A percentile compares a stretch with the other conserved stretches of the same genome.
phyloP scores from a whole-genome alignment of 2,329 filamentous ascomycete species.

The Fusarium sp. region DNA sequence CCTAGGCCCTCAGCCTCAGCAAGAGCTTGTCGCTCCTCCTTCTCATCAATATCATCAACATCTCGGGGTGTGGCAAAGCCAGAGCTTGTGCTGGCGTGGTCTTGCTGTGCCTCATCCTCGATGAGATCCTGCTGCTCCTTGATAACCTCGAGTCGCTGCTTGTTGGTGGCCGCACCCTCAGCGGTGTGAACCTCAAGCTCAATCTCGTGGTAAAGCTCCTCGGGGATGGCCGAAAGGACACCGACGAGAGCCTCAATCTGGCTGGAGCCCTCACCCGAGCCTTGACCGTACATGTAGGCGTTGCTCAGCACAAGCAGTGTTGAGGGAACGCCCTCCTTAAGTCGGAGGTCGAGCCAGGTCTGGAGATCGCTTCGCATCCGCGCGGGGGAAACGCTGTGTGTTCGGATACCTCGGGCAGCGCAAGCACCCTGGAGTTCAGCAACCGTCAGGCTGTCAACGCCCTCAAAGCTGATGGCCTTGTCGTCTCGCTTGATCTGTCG shows the following conservation, averaged over 20 bases:
- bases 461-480: conserved; percentile 90
- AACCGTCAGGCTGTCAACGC: conserved; percentile 91
- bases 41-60: conserved; percentile 91
- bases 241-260: conserved; percentile 94
- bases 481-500: conserved; percentile 99
- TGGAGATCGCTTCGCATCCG: conserved; percentile 88
- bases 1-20: conserved; percentile 59
- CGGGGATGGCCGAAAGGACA: conserved; percentile 91
- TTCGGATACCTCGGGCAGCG: conserved; percentile 89
- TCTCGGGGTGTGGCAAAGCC: conserved; percentile 81
- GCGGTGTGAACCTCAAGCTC: conserved; percentile 97
- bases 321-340: conserved; percentile 94
- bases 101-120: conserved; percentile 94
- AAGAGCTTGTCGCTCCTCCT: conserved; percentile 72
- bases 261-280: conserved; percentile 83
- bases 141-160: conserved; percentile 96
- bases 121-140: conserved; percentile 99
- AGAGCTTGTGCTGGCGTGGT: conserved; percentile 77
- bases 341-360: conserved; percentile 91
- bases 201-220: conserved; percentile 99
- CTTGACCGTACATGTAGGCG: conserved; percentile 94
- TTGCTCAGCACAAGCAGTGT: conserved; percentile 96
- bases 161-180: conserved; percentile 97
- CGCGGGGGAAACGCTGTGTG: conserved; percentile 88
- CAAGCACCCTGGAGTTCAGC: conserved; percentile 91